Evolutionary conservation across 1,284 basidiomycete species (phyloP), one percentile per base, ranked within the genome.

Genomic region (Fomes fomentarius): DNA sequence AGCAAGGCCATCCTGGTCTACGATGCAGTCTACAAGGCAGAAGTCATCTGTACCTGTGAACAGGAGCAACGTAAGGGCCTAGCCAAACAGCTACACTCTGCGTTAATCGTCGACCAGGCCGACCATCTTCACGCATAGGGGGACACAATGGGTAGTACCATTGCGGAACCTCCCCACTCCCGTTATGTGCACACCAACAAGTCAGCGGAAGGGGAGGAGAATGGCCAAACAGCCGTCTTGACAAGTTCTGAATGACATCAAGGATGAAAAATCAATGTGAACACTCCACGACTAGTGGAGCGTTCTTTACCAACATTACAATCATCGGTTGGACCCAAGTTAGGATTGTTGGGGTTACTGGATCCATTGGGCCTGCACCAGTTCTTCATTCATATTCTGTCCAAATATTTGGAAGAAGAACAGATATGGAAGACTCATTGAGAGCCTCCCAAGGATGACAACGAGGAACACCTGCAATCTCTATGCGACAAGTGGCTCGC

Each of bases 131-230:
- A n/a, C n/a, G n/a, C n/a, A n/a, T n/a, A n/a, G n/a, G n/a, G n/a
- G 11, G 7, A 22, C 42, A 31, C 38, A 33, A 51, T 37, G 47
- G 26, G 28, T 17, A 28, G 26, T 17, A 26, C 38, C 28, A 24
- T 12, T 4, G 35, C 42, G 41, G 43, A 37, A 12, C 41, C 56
- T 50, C 50, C 51, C 44, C 56, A 53, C 15, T 40, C 51, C 26
- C 51, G 47, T 38, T 35, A 28, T 22, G 41, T 25, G 42, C 14
- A 26, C 11, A 4, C 19, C 2, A 5, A 5, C 6, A 40, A 19
- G 46, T 52, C 40, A 19, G 41, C 35, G 28, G 50, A 28, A 44
- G 50, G 55, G 42, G 55, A 52, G 33, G 50, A 35, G 37, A 43
- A 38, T 24, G 30, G 30, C n/a, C 6, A 2, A 21, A 22, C 15